phyloP scores from a whole-genome alignment of 495 filamentous ascomycete genomes.

The Penicillium lividum region DNA sequence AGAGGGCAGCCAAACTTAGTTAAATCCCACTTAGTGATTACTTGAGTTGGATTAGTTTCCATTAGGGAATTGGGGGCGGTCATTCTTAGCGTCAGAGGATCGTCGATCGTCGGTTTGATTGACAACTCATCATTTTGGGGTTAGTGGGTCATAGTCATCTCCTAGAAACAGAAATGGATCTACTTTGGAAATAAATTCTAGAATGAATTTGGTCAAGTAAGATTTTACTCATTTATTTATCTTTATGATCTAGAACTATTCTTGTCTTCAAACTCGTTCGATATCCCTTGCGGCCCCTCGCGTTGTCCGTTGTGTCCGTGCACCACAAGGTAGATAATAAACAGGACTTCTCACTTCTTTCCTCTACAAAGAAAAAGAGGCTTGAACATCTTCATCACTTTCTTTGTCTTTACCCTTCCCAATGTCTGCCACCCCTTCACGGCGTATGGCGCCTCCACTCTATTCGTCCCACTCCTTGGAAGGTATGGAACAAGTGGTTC shows the following conservation, averaged over 20 bases:
- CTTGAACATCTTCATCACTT: background rate
- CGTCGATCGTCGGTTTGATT: background rate
- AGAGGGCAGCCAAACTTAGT: conserved; percentile 56
- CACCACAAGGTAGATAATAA: conserved; percentile 11
- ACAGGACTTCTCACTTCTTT: conserved; percentile 4
- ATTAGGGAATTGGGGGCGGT: background rate
- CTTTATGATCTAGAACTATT: background rate
- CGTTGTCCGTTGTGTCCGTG: conserved; percentile 24
- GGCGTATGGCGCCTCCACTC: conserved; percentile 35
- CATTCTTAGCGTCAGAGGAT: background rate
- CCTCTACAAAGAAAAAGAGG: background rate
- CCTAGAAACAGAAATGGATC: conserved; percentile 1
- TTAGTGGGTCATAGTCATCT: background rate
- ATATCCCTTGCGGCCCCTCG: conserved; percentile 26
- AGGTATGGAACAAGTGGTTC: conserved; percentile 45
- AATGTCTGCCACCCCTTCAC: conserved; percentile 16
- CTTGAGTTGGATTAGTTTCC: background rate
- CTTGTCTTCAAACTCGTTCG: background rate
- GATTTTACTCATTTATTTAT: background rate
- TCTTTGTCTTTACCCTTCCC: conserved; percentile 8
- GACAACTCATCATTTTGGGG: background rate
- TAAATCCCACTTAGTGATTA: conserved; percentile 12
- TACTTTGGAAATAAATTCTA: background rate
- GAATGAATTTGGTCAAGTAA: no score
- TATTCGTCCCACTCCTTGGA: conserved; percentile 44